A percentile compares a stretch with the other conserved stretches of the same genome.
Conservation (phyloP, 768 basidiomycete genomes). For the Amanita polypyramis region DNA sequence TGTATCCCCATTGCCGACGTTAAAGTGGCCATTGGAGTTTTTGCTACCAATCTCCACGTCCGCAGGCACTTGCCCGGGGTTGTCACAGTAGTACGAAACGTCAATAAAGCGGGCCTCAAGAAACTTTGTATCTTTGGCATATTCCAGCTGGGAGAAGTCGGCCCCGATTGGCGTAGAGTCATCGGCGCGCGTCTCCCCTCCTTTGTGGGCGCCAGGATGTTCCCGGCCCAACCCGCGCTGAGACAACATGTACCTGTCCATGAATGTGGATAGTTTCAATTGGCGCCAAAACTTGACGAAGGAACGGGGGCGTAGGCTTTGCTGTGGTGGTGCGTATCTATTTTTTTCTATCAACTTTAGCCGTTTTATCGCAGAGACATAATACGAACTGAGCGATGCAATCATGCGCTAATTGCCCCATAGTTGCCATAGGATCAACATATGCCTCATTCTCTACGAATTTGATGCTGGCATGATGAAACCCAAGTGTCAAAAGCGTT, state of each 20-base stretch:
- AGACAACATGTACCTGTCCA: slow-evolving; percentile 23
- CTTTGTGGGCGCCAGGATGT: slow-evolving; percentile 12
- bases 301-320: slow-evolving; percentile 25
- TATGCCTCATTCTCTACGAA: slow-evolving; percentile 72
- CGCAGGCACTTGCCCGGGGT: slow-evolving; percentile 64
- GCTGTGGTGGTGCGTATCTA: slow-evolving; percentile 22
- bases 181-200: slow-evolving; percentile 28
- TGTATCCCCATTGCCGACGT: slow-evolving; percentile 80
- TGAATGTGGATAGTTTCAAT: slow-evolving; percentile 31
- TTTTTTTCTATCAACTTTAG: not conserved
- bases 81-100: slow-evolving; percentile 79
- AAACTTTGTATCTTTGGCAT: slow-evolving; percentile 79
- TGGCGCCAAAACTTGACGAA: slow-evolving; percentile 48
- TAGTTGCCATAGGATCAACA: slow-evolving; percentile 49
- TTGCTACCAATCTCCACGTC: slow-evolving; percentile 15
- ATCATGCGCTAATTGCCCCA: slow-evolving; percentile 54
- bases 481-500: slow-evolving; percentile 61
- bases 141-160: slow-evolving; percentile 58
- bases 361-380: not conserved
- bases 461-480: slow-evolving; percentile 52
- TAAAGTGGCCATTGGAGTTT: slow-evolving; percentile 32
- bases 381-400: slow-evolving; percentile 32
- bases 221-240: slow-evolving; percentile 20
- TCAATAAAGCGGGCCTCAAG: slow-evolving; percentile 72
- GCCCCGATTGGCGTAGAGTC: slow-evolving; percentile 45